These are phyloP conservation scores for Babesia bigemina DNA, from an alignment of 169 alveolate species.

Conservation along the genomic window DNA sequence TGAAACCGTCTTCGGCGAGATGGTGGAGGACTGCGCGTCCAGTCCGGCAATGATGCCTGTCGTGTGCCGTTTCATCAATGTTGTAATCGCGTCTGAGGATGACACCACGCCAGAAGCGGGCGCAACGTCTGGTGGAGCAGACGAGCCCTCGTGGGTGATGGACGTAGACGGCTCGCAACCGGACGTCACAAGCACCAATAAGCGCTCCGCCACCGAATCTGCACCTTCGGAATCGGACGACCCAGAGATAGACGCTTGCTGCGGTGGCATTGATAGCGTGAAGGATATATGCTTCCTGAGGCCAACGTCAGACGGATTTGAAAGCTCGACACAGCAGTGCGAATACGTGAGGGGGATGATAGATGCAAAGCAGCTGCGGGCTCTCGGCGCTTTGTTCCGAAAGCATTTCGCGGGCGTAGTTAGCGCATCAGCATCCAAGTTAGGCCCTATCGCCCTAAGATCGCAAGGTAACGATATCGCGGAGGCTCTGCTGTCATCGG, in stretches of 20 bases:
- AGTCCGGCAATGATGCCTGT: conserved; percentile 20
- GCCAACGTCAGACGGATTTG: conserved; percentile 3
- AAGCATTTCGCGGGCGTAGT: not conserved
- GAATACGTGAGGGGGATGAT: conserved; percentile 20
- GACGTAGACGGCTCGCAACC: conserved; percentile 19
- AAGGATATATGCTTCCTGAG: conserved; percentile 37
- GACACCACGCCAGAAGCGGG: not conserved
- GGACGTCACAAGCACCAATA: not conserved
- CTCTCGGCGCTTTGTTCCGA: not conserved
- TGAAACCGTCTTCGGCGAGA: conserved; percentile 6
- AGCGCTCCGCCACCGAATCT: not conserved
- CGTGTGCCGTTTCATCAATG: conserved; percentile 13
- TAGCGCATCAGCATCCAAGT: not conserved
- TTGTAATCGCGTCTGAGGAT: not conserved
- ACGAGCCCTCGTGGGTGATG: conserved; percentile 4
- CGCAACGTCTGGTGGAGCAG: not conserved
- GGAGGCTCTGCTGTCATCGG: not conserved
- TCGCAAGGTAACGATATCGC: not conserved
- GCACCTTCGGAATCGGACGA: not conserved
- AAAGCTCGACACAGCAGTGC: not conserved
- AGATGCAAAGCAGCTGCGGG: not conserved
- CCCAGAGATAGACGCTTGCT: conserved; percentile 9
- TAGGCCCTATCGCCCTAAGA: not conserved
- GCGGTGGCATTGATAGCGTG: conserved; percentile 12
- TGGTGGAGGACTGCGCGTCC: conserved; percentile 8